Evolutionary conservation across 2,329 filamentous ascomycete genomes (phyloP).

Genomic region (Colletotrichum australisinense): DNA sequence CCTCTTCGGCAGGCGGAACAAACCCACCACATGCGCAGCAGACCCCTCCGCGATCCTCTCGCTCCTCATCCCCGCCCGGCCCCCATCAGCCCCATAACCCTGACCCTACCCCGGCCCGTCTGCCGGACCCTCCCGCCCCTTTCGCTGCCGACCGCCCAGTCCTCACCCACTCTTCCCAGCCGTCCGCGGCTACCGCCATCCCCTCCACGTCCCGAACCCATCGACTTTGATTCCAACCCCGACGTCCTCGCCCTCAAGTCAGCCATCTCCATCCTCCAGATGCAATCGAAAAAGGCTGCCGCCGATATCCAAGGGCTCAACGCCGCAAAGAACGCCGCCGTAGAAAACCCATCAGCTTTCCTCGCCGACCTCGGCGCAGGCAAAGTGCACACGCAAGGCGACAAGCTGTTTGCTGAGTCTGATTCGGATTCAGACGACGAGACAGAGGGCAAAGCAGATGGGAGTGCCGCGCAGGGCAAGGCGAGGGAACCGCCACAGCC

Average conservation of each 20-base stretch:
- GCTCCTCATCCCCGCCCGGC: conserved; percentile 57
- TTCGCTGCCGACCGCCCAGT: conserved; percentile 48
- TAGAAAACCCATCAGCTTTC: conserved; percentile 79
- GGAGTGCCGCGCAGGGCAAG: conserved; percentile 12
- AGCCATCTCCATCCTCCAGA: conserved; percentile 86
- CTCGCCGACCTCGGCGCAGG: conserved; percentile 74
- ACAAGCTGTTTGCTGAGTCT: conserved; percentile 39
- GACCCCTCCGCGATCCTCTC: conserved; percentile 38
- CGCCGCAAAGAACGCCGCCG: conserved; percentile 76
- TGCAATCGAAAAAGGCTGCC: conserved; percentile 83
- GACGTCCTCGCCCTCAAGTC: conserved; percentile 89
- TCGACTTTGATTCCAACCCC: conserved; percentile 75
- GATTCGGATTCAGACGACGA: conserved; percentile 42
- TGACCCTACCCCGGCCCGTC: conserved; percentile 55
- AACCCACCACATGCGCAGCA: conserved; percentile 11
- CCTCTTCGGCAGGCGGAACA: conserved; percentile 7
- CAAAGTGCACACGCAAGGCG: conserved; percentile 59
- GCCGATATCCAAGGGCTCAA: conserved; percentile 80
- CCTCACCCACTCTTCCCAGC: conserved; percentile 59
- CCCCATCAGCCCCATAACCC: conserved; percentile 68
- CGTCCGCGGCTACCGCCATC: conserved; percentile 49
- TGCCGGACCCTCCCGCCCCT: conserved; percentile 40
- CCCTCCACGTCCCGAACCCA: conserved; percentile 62
- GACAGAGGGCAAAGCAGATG: conserved; percentile 40
- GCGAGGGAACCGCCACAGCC: conserved; percentile 33